Base-by-base conservation (phyloP, 768 basidiomycete species). In the Lentinus brumalis region DNA sequence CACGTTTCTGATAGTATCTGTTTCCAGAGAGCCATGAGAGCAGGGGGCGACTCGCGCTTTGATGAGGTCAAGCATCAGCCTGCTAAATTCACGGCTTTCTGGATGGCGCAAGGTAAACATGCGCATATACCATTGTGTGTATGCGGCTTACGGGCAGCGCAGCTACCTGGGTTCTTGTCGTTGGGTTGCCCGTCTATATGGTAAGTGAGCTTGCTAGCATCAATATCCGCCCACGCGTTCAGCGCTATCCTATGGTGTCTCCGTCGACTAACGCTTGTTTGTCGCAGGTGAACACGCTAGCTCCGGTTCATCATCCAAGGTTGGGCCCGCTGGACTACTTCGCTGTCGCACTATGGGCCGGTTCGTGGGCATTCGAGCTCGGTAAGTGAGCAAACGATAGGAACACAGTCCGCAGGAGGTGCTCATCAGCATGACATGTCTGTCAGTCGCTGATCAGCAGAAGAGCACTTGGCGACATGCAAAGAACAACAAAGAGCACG, bases 121-220 rank as follows among this genome's bases (percentile, higher is more conserved):
- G 14, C 14, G n/a, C 5, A 64, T 49, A 63, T 45, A 29, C 16
- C 16, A 29, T 5, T 18, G 30, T 53, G 51, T 51, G 6, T 44
- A 42, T 29, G 18, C 42, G 56, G 42, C 30, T 8, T n/a, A 18
- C 5, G 35, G 16, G 38, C 45, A 47, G 14, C 11, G 49, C 41
- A 83, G 86, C 86, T 0, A 83, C 83, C 2, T 91, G 89, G 89
- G 81, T 90, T 42, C 73, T 84, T 26, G 65, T 87, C 10, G 85
- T 89, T 51, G 87, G 88, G 16, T 77, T 92, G 12, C 89, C 89
- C 4, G 83, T 90, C 10, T 90, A 85, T 65, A 70, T 89, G 39
- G 80, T 79, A 49, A 16, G 72, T 60, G 56, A 15, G 21, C 30
- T 53, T 50, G 18, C 15, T 2, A 15, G 6, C 7, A 29, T 41